These are phyloP conservation scores for Hemisphaericaspora lyxosophila DNA, from an alignment of 1,139 yeast genomes.

Conservation along the genomic window DNA sequence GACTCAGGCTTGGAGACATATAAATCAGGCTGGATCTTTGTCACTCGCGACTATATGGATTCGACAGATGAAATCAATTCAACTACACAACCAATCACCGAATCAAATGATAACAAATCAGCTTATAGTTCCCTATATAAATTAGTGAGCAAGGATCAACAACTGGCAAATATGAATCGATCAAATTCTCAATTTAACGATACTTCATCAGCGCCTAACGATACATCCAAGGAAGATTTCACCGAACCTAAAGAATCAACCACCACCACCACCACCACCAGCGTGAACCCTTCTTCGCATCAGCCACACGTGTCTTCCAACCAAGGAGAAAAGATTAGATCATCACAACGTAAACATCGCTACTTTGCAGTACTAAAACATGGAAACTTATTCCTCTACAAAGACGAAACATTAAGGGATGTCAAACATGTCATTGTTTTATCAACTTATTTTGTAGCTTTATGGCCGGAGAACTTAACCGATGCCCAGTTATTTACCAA, in stretches of 20 bases:
- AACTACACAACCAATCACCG: slow-evolving; percentile 36
- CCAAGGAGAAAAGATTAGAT: slow-evolving; percentile 9
- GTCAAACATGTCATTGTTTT: slow-evolving; percentile 80
- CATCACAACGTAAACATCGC: slow-evolving; percentile 51
- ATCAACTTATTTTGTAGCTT: slow-evolving; percentile 63
- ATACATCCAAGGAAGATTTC: background rate
- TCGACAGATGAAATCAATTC: slow-evolving; percentile 37
- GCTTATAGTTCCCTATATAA: slow-evolving; percentile 63
- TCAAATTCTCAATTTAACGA: too few species aligned
- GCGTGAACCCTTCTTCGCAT: too few species aligned
- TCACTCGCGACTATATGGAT: slow-evolving; percentile 72
- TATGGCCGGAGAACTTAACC: slow-evolving; percentile 80
- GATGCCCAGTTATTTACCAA: slow-evolving; percentile 82
- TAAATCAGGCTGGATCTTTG: slow-evolving; percentile 79
- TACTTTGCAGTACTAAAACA: slow-evolving; percentile 73
- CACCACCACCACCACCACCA: too few species aligned
- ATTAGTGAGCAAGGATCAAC: slow-evolving; percentile 42
- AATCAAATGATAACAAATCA: slow-evolving; percentile 45
- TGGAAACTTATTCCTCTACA: slow-evolving; percentile 81
- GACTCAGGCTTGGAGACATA: slow-evolving; percentile 64
- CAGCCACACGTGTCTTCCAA: slow-evolving; percentile 3
- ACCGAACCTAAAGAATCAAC: background rate
- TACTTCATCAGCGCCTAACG: too few species aligned
- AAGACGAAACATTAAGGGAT: slow-evolving; percentile 62
- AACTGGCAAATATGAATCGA: background rate